Percentiles rank a stretch among this genome's conserved stretches.
phyloP scores from a whole-genome alignment of 148 eudicot species.

The Polygonum aviculare region DNA sequence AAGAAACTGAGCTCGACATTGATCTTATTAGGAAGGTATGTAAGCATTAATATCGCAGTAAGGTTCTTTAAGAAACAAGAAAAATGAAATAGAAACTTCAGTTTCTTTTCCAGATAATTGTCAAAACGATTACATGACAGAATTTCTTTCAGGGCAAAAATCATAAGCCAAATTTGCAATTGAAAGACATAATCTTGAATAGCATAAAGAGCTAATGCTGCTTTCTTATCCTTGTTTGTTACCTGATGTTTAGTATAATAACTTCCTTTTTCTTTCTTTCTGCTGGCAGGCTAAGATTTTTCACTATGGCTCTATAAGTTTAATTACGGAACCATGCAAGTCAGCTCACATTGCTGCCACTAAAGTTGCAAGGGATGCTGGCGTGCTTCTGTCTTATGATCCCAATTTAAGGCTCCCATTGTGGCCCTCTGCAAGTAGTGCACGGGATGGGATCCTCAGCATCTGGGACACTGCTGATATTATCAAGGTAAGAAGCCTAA shows the following conservation, averaged over 20 bases:
- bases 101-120: neutral
- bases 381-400: slow-evolving; percentile 85
- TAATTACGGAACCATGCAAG: slow-evolving; percentile 90
- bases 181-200: neutral
- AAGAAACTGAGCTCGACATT: slow-evolving; percentile 76
- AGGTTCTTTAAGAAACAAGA: neutral
- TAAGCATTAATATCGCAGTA: neutral
- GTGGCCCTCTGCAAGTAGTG: slow-evolving; percentile 87
- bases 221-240: neutral
- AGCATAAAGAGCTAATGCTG: neutral
- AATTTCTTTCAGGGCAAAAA: neutral
- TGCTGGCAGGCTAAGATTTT: slow-evolving; percentile 74
- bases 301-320: slow-evolving; percentile 94
- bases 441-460: slow-evolving; percentile 89
- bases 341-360: slow-evolving; percentile 91
- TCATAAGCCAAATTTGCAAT: neutral
- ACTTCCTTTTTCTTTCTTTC: neutral
- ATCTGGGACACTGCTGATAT: slow-evolving; percentile 96
- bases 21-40: slow-evolving; percentile 81
- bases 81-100: neutral
- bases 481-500: slow-evolving; percentile 52
- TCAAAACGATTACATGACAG: neutral
- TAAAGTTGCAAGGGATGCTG: slow-evolving; percentile 89
- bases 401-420: slow-evolving; percentile 96
- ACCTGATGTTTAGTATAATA: neutral